Evolutionary conservation across 2,329 filamentous ascomycete genomes (phyloP), one percentile per base, ranked within the genome.

Genomic region (Leptographium lundbergii): DNA sequence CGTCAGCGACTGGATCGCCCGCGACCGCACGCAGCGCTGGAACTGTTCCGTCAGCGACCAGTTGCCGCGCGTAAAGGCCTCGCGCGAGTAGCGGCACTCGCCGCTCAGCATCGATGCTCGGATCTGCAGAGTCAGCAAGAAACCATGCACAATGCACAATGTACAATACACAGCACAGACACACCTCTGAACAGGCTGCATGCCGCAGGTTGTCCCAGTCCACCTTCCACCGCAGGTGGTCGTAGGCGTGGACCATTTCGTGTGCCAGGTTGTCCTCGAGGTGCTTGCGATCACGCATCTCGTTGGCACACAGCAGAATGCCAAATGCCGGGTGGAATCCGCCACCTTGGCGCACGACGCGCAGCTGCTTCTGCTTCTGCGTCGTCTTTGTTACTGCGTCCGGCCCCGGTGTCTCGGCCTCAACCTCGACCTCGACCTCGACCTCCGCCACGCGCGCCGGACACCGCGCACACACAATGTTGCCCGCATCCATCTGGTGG

Each of bases 161-260:
- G 13, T 1, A n/a, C 22, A 29, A 7, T n/a, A 25, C n/a, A 47
- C 10, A 27, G 7, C 54, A 17, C 61, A 10, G 6, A 70, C 74
- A 63, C 73, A 92, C 89, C 85, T 99, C 94, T 59, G 91, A 87
- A 72, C 94, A 99, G 59, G 94, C 94, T 42, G 91, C 89, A 73
- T 99, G 94, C 70, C 86, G 84, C 72, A 99, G 70, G 70, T 90
- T 77, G 66, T 80, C 77, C 76, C 88, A 89, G 69, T 97, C 87
- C 52, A 96, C 85, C 73, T 96, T 94, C 77, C 90, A 99, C 63
- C 92, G 77, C 66, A 97, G 69, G 70, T 95, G 88, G 70, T 99
- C 94, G 78, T 91, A 97, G 1, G 91, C 91, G 71, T 99, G 94
- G 57, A 99, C 88, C 90, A 99, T 95, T 75, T 99, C 94, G 72